A percentile compares a stretch with the other conserved stretches of the same genome.
Conservation (phyloP, 495 filamentous ascomycete genomes). For the Hyaloscypha hepaticicola region DNA sequence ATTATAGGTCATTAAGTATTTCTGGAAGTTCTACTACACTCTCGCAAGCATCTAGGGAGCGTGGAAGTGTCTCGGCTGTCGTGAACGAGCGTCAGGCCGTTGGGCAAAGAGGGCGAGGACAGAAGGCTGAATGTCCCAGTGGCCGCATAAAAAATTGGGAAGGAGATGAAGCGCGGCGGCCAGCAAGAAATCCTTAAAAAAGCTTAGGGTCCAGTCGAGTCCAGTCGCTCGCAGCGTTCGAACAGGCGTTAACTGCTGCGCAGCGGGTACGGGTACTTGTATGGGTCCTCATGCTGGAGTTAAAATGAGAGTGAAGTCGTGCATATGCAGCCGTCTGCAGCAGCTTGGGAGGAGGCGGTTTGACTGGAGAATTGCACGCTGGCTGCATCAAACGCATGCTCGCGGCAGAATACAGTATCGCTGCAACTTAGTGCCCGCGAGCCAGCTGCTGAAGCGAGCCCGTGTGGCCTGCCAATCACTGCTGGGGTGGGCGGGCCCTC, state of each 20-base stretch:
- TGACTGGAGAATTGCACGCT: background rate
- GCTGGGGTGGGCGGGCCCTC: background rate
- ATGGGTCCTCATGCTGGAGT: background rate
- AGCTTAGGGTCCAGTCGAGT: background rate
- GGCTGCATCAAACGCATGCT: background rate
- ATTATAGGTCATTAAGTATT: constrained; percentile 33
- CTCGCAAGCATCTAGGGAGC: constrained; percentile 20
- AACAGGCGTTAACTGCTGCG: constrained; percentile 5
- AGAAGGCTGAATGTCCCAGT: constrained; percentile 7
- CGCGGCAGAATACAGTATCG: background rate
- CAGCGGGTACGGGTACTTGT: background rate
- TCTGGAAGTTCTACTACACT: constrained; percentile 15
- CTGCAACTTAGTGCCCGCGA: too few relatives aligned
- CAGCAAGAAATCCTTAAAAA: background rate
- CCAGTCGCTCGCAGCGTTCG: background rate
- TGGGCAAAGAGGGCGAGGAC: background rate
- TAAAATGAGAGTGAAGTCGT: constrained; percentile 15
- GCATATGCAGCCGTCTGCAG: constrained; percentile 14
- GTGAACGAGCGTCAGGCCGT: constrained; percentile 10
- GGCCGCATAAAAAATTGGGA: background rate
- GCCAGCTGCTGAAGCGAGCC: too few relatives aligned
- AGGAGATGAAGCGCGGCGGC: constrained; percentile 5
- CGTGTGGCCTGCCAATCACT: background rate
- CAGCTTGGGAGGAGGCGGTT: background rate
- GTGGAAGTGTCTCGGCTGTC: constrained; percentile 9